phyloP scores from a whole-genome alignment of 805 yeast species.

The Wickerhamiella kurtzmanii region DNA sequence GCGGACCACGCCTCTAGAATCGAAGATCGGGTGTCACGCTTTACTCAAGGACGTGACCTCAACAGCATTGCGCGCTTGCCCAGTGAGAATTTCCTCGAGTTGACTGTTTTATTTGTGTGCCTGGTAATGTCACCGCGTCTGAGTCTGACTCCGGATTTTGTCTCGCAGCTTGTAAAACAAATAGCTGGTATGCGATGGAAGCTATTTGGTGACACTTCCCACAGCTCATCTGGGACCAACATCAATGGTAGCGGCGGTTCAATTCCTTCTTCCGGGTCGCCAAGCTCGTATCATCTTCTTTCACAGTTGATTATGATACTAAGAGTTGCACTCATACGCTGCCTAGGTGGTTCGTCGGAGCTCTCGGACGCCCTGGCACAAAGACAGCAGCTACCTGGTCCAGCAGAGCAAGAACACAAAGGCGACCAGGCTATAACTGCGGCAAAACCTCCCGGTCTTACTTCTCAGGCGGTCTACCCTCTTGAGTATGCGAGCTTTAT shows the following conservation, averaged over 20 bases:
- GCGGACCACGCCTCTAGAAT: not conserved
- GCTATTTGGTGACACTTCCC: not conserved
- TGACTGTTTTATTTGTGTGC: not conserved
- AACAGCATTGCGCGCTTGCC: not conserved
- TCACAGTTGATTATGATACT: constrained; percentile 8
- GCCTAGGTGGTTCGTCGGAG: constrained; percentile 44
- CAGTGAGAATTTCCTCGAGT: not conserved
- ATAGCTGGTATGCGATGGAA: constrained; percentile 16
- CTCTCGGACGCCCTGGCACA: constrained; percentile 34
- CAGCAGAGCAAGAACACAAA: constrained; percentile 30
- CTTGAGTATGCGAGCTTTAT: constrained; percentile 72
- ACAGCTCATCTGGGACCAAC: not conserved
- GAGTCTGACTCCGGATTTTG: not conserved
- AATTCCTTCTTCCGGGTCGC: not conserved
- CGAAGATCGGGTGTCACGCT: not conserved
- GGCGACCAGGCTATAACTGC: constrained; percentile 10
- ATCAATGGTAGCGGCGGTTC: not conserved
- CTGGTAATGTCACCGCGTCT: not conserved
- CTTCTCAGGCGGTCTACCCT: constrained; percentile 42
- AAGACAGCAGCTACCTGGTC: constrained; percentile 26
- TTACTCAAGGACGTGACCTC: not conserved
- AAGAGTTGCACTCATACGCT: constrained; percentile 25
- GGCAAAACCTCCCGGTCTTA: constrained; percentile 12
- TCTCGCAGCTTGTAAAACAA: constrained; percentile 6
- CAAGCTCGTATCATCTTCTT: not conserved